phyloP scores from a whole-genome alignment of 331 rosid species.

The Malus hybrid region DNA sequence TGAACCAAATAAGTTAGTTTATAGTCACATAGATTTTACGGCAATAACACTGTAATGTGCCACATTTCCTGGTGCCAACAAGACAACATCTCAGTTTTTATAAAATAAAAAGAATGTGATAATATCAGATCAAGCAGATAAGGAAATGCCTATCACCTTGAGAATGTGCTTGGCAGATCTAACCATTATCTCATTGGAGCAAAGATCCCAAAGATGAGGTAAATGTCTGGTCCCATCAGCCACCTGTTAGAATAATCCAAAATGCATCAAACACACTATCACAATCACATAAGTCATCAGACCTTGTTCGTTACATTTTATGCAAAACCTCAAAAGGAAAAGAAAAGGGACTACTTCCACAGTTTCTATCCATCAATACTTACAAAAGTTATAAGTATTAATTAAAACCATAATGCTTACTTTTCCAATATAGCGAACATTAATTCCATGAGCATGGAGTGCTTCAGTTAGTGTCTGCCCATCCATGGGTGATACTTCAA shows the following conservation, averaged over 20 bases:
- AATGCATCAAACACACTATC: slow-evolving; percentile 19
- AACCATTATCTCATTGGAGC: slow-evolving; percentile 84
- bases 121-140: not conserved
- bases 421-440: slow-evolving; percentile 91
- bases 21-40: not conserved
- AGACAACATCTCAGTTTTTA: not conserved
- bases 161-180: slow-evolving; percentile 93
- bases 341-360: not conserved
- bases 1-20: not conserved
- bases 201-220: slow-evolving; percentile 93
- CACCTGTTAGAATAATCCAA: slow-evolving; percentile 43
- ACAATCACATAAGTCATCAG: not conserved
- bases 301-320: slow-evolving; percentile 3
- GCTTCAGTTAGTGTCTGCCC: slow-evolving; percentile 97
- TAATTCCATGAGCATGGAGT: slow-evolving; percentile 96
- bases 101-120: not conserved
- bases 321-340: not conserved
- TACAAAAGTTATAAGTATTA: not conserved
- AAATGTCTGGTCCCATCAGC: slow-evolving; percentile 90
- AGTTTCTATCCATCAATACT: not conserved
- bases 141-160: slow-evolving; percentile 51
- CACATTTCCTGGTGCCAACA: not conserved
- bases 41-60: not conserved
- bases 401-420: slow-evolving; percentile 36
- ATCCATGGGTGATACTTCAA: slow-evolving; percentile 99